Base-by-base conservation (phyloP, 176 grass and related monocot species). In the Eragrostis nindensis region DNA sequence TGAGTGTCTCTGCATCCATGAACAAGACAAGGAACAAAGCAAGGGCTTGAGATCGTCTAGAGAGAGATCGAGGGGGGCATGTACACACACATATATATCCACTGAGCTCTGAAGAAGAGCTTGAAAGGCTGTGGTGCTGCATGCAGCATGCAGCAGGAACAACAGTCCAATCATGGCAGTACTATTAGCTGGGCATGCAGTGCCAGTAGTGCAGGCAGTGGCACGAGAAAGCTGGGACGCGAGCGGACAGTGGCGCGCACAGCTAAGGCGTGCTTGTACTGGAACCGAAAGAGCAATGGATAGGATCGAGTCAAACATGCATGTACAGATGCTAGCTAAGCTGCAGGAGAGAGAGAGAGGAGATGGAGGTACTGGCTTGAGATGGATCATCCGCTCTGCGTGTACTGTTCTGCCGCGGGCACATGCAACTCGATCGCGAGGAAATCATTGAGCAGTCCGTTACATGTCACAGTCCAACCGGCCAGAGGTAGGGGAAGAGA, bases 1-100 rank as follows among this genome's bases (percentile, higher is more conserved):
- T 99, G 81, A 99, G 78, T 44, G 96, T 99, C 84, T 99, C 96
- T 99, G 96, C 96, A 99, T 83, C 82, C 85, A 91, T 80, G 84
- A 91, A 81, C 81, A 84, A 88, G 66, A 80, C 47, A 82, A 66
- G 36, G 67, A 86, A 41, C 65, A 42, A 85, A 57, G 79, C 72
- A 62, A 56, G 8, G 27, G 74, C 26, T 47, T 62, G 68, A 39
- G 59, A 17, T 64, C 6, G 12, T 21, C 8, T 27, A 24, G 45
- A 66, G 60, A 36, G 26, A 22, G 67, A n/a, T n/a, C n/a, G n/a
- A 49, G 73, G 62, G 62, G 59, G 73, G 43, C 45, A 48, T 57
- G 17, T 26, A 68, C 66, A 62, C 46, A 81, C 74, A 65, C 8
- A 64, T 38, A 73, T 74, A n/a, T n/a, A 15, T 11, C 67, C 8